phyloP scores from a whole-genome alignment of 169 alveolate genomes.

The Cystoisospora suis region DNA sequence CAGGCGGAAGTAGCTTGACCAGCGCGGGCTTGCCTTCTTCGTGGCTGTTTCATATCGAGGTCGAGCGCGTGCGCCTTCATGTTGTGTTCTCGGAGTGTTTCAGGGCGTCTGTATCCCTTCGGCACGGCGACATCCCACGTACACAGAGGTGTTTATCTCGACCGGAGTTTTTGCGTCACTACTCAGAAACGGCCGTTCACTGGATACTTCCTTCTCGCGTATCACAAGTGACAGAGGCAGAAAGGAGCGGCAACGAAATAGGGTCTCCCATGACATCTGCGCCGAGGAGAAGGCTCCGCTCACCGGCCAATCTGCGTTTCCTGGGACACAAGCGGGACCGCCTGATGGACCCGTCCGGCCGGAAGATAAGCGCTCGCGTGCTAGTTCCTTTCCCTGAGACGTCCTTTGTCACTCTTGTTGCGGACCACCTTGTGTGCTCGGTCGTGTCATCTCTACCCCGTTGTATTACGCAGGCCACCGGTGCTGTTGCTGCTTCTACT shows the following conservation, averaged over 20 bases:
- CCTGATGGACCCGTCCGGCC: too few relatives aligned
- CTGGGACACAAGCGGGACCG: too few relatives aligned
- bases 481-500: neutral
- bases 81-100: neutral
- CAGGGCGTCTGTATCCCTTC: neutral
- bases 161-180: too few relatives aligned
- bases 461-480: neutral
- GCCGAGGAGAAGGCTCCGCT: too few relatives aligned
- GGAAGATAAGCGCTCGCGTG: neutral
- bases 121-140: too few relatives aligned
- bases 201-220: too few relatives aligned
- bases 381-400: neutral
- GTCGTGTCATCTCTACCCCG: neutral
- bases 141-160: too few relatives aligned
- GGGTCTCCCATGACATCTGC: too few relatives aligned
- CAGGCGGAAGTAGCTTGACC: neutral
- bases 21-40: neutral
- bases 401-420: neutral
- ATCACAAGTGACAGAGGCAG: too few relatives aligned
- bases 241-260: too few relatives aligned
- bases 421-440: neutral
- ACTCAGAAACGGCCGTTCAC: too few relatives aligned
- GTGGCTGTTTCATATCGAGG: slow-evolving; percentile 6
- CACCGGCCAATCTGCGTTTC: too few relatives aligned
- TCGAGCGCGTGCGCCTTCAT: neutral